Evolutionary conservation across 2,329 filamentous ascomycete genomes (phyloP), one percentile per base, ranked within the genome.

Genomic region (Paracoccidioides lutzii): DNA sequence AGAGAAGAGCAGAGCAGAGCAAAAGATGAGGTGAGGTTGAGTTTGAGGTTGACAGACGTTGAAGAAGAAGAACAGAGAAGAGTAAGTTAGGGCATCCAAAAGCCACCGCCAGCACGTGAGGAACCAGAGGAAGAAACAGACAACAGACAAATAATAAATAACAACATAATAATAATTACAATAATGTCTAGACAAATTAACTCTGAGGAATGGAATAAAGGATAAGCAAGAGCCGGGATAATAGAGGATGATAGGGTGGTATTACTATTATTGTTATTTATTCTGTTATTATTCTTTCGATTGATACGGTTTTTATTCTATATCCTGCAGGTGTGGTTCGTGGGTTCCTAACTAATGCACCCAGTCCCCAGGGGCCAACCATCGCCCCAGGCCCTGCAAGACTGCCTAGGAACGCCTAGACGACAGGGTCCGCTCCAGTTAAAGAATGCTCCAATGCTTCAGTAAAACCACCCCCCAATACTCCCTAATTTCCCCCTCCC

Each of bases 1-100:
- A 51, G 53, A 42, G 45, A 45, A 57, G 57, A 57, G 57, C 58
- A 52, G 51, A 55, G 40, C 52, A 53, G 55, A 55, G 14, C 46
- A 38, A 10, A 42, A 56, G 37, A 37, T 22, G 37, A 40, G 40
- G 53, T 41, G 58, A 22, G 46, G 56, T 30, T 48, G 55, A 40
- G 49, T 12, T 33, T 33, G 53, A 49, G 44, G 45, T n/a, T 15
- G 42, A 38, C 37, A 22, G 54, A 53, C 22, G 40, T 38, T 52
- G 37, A 44, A 41, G 52, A 28, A 14, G 41, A 53, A 32, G 52
- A 28, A n/a, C 10, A 15, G 8, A 44, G 14, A 8, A 44, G 42
- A 44, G 4, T 15, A n/a, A 44, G 15, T 41, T 41, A n/a, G 40
- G 40, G 10, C 40, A n/a, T 41, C 40, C 40, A n/a, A 41, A 22